Evolutionary conservation across 2,329 filamentous ascomycete species (phyloP).

Genomic region (Pseudogymnoascus sp.): DNA sequence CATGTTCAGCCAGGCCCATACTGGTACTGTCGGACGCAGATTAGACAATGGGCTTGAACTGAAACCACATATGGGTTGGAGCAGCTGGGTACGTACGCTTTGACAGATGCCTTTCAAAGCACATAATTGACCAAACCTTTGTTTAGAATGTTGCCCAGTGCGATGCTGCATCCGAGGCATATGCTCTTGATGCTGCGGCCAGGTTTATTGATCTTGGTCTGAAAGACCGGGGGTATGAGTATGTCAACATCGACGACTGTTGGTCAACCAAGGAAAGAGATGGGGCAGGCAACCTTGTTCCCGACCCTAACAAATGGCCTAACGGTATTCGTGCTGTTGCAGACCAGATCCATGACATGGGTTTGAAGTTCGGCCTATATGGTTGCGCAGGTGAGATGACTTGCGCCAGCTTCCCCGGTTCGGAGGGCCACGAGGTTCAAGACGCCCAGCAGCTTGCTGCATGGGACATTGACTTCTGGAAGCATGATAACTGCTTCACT

Average conservation of each 20-base stretch:
- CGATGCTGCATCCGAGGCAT: conserved; percentile 40
- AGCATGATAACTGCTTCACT: conserved; percentile 28
- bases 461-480: conserved; percentile 35
- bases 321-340: conserved; percentile 36
- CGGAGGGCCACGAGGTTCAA: conserved; percentile 20
- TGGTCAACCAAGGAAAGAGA: conserved; percentile 34
- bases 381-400: conserved; percentile 25
- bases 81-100: not conserved
- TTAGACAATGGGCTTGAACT: conserved; percentile 21
- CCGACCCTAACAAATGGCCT: conserved; percentile 36
- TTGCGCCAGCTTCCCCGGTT: conserved; percentile 28
- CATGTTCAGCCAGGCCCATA: not conserved
- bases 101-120: conserved; percentile 9
- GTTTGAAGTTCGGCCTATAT: conserved; percentile 39
- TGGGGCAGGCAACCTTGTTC: conserved; percentile 33
- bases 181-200: conserved; percentile 31
- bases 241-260: conserved; percentile 45
- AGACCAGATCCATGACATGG: conserved; percentile 33
- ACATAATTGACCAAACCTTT: conserved; percentile 47
- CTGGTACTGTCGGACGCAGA: conserved; percentile 10
- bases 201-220: conserved; percentile 35
- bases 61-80: conserved; percentile 23
- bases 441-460: conserved; percentile 23
- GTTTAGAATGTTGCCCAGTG: conserved; percentile 38
- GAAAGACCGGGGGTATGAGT: conserved; percentile 39